phyloP scores from a whole-genome alignment of 441 rosid genomes.

The Erysimum cheiri region DNA sequence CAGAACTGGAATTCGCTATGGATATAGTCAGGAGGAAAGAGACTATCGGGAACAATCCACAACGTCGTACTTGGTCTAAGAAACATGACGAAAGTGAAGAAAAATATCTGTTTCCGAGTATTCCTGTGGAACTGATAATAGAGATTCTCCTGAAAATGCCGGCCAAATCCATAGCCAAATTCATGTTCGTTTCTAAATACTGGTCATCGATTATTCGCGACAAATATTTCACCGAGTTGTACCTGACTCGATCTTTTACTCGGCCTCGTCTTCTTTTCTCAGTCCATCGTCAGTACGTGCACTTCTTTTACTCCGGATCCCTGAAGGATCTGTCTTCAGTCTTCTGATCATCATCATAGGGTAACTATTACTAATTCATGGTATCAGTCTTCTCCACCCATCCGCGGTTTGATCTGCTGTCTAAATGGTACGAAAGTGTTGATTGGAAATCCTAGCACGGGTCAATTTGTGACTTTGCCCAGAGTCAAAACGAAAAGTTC shows the following conservation, averaged over 20 bases:
- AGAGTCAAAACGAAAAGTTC: neutral
- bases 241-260: neutral
- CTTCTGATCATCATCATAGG: neutral
- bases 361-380: neutral
- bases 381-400: neutral
- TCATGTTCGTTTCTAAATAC: neutral
- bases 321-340: neutral
- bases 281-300: neutral
- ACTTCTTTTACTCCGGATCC: neutral
- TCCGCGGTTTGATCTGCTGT: constrained; percentile 14
- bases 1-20: neutral
- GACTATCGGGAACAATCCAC: neutral
- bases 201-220: neutral
- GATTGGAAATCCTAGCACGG: constrained; percentile 14
- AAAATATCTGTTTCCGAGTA: neutral
- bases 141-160: constrained; percentile 7
- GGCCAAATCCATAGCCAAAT: neutral
- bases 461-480: neutral
- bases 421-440: neutral
- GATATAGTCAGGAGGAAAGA: neutral
- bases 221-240: constrained; percentile 3
- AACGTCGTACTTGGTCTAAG: neutral
- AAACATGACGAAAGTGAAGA: neutral
- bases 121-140: neutral
- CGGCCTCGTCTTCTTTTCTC: constrained; percentile 19